Percentiles rank a stretch among this genome's conserved stretches.
These are phyloP conservation scores for Hordeum pubiflorum DNA, from an alignment of 202 grass and related monocot genomes.

Conservation along the genomic window DNA sequence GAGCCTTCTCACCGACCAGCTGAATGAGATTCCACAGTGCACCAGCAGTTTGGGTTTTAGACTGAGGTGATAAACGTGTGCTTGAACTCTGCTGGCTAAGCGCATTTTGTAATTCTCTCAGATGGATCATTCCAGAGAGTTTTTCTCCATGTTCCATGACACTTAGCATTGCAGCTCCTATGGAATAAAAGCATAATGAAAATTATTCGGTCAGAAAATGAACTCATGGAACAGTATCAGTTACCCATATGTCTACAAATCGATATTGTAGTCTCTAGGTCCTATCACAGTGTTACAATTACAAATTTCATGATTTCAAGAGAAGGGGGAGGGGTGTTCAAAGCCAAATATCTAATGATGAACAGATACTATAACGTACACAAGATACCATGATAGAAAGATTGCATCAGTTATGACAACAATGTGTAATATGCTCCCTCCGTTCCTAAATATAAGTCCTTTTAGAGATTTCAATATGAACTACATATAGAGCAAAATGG, in stretches of 20 bases:
- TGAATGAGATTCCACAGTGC: slow-evolving; percentile 90
- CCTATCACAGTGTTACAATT: background rate
- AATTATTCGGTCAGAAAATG: background rate
- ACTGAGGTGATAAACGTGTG: slow-evolving; percentile 42
- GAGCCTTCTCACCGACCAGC: slow-evolving; percentile 92
- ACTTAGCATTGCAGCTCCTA: slow-evolving; percentile 75
- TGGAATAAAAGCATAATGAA: slow-evolving; percentile 17
- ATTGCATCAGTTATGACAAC: slow-evolving; percentile 10
- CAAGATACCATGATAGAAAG: background rate
- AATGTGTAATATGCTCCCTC: background rate
- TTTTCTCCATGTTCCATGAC: slow-evolving; percentile 99
- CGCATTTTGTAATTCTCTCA: slow-evolving; percentile 84
- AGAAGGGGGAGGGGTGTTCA: background rate
- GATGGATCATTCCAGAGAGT: slow-evolving; percentile 75
- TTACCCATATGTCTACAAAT: background rate
- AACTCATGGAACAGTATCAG: slow-evolving; percentile 11
- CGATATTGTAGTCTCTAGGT: background rate
- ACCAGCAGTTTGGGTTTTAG: slow-evolving; percentile 41
- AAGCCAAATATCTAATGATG: slow-evolving; percentile 14
- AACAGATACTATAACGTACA: background rate
- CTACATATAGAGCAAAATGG: no score
- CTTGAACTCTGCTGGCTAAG: slow-evolving; percentile 53
- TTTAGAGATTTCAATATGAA: no score
- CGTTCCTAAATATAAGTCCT: no score
- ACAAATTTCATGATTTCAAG: background rate